Evolutionary conservation across 441 rosid species (phyloP), one percentile per base, ranked within the genome.

Genomic region (Sinapis alba): DNA sequence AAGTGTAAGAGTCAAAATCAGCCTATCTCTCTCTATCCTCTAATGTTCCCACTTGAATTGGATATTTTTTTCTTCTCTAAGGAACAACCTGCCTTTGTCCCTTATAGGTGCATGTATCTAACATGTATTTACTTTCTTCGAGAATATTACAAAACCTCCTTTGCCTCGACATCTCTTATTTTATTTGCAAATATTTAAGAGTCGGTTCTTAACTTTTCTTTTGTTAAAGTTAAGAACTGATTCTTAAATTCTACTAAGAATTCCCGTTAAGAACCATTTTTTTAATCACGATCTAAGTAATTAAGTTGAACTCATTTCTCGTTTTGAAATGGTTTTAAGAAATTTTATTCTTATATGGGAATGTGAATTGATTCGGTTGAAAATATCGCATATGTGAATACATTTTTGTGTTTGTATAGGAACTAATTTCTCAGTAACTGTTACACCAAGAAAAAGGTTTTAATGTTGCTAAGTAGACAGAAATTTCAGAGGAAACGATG

Each of bases 61-160:
- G 20, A 58, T 74, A 10, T 18, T 73, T 5, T 16, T 45, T 74
- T 65, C 65, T 66, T 18, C 43, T 67, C 16, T 47, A 58, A 65
- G 65, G 73, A 59, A 59, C 62, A 53, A 60, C 26, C 53, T 12
- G 27, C 78, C 60, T 74, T 68, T 68, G 10, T 75, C 69, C 57
- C 45, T 63, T 51, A 16, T 36, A 54, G 64, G 70, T 76, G 69
- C 74, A 75, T 75, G 74, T 61, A 75, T 41, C 79, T 68, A 51
- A 7, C 73, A 62, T 61, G 56, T 68, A 38, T 24, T 34, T 50
- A 32, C 18, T 66, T 36, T 16, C 54, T 30, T 68, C 45, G 8
- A 69, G 34, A 62, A 75, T 69, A 53, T 18, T 68, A 68, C 8
- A 26, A 74, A 68, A 20, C 63, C 63, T 38, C 47, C 45, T 54